Base-by-base conservation (phyloP, 345 rosid genomes). In the Hypericum androsaemum region DNA sequence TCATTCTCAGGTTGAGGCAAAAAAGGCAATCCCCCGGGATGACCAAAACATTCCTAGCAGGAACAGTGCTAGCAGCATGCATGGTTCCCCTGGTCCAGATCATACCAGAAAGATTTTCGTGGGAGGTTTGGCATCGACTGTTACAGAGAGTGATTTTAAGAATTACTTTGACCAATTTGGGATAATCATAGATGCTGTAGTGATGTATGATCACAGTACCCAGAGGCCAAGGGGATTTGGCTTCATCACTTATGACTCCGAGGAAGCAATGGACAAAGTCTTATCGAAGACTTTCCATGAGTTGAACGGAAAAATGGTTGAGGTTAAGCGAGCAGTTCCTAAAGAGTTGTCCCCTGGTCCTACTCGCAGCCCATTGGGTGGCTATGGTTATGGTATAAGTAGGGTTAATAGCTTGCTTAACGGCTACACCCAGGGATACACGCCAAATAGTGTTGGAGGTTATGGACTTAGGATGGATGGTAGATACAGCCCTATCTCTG, bases 201-300 rank as follows among this genome's bases (percentile, higher is more conserved):
- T 85, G 41, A 83, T 83, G 92, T 78, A 83, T 55, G 92, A 83
- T 71, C 92, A 80, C 72, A 81, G 78, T 71, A 83, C 92, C 6
- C 88, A 83, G 56, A 76, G 92, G 71, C 92, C 88, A 13, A 69
- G 92, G 48, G 92, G 92, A 41, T 83, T 83, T 32, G 92, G 92
- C 32, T 83, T 83, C 60, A 80, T 83, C 46, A 83, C 92, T 42
- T 83, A 72, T 59, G 88, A 83, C 64, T 78, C 84, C 2, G 92
- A 83, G 57, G 92, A 83, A 47, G 84, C 88, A 6, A 87, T 78
- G 60, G 92, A 80, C 61, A 78, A 69, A 63, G 87, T 73, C 6
- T 62, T 83, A 76, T 63, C 66, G 22, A 81, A 71, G 65, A 80
- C 84, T 54, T 83, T 83, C 49, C 92, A 83, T 67, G 88, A 83